Evolutionary conservation across 1,284 basidiomycete species (phyloP), one percentile per base, ranked within the genome.

Genomic region (Sparassis latifolia): DNA sequence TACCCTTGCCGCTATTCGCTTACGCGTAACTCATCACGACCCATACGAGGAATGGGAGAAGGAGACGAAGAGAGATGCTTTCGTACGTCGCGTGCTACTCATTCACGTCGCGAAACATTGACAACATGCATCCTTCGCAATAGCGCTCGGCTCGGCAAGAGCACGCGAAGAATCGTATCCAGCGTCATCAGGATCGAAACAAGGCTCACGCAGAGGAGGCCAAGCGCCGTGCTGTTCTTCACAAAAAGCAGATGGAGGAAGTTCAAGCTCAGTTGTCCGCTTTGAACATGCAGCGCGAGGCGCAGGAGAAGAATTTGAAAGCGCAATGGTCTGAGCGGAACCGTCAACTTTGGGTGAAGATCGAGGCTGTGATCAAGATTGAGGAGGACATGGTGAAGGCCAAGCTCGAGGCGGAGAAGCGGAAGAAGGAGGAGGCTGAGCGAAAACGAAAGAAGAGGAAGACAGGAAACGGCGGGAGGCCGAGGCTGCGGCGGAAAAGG

Each of bases 21-120:
- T 85, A 37, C 77, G 78, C 20, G 76, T 80, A 10, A 75, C 77
- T 50, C 76, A 89, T 69, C 71, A 79, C 51, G 87, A 89, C 58
- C 82, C 82, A 20, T 88, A 87, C 55, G 85, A 88, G 67, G 85
- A 89, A 58, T 89, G 86, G 86, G 80, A 86, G 66, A 76, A 75
- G 53, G 71, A 81, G 56, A 79, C 80, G 31, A 74, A 79, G 35
- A 78, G 75, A 57, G 86, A 89, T 54, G 82, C 87, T 10, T 80
- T 84, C 58, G 87, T 89, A 61, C 55, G 84, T 76, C 4, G n/a
- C 32, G 12, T 47, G n/a, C 44, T n/a, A 31, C 12, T 3, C 9
- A 31, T 43, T 20, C 20, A 20, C 20, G 20, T 20, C 20, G 20
- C 20, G 20, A 20, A 20, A 20, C 20, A 20, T 20, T 20, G 20